Conservation (phyloP, 148 eudicot genomes). For the Cornus suecica region DNA sequence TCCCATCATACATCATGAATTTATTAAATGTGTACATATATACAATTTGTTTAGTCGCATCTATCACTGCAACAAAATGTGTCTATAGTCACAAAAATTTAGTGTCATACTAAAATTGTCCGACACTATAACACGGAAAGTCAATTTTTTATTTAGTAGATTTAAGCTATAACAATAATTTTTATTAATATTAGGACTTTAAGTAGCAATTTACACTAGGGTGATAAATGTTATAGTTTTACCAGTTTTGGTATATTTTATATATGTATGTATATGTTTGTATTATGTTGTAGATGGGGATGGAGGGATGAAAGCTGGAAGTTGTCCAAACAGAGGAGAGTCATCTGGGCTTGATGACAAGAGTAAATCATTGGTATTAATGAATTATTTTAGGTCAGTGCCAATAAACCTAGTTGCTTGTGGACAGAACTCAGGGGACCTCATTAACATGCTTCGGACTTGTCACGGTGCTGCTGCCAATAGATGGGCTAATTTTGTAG, state of each 20-base stretch:
- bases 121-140: no score
- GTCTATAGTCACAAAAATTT: no score
- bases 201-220: no score
- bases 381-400: slow-evolving; percentile 48
- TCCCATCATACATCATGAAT: not conserved
- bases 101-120: no score
- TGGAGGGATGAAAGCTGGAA: slow-evolving; percentile 60
- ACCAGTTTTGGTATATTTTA: not conserved
- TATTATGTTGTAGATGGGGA: slow-evolving; percentile 58
- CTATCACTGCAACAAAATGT: no score
- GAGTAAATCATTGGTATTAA: slow-evolving; percentile 57
- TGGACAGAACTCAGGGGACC: slow-evolving; percentile 46
- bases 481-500: slow-evolving; percentile 82
- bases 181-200: no score
- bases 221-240: no score
- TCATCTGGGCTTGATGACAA: slow-evolving; percentile 49
- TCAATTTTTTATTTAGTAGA: no score
- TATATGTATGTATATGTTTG: not conserved
- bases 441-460: slow-evolving; percentile 45
- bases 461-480: slow-evolving; percentile 54
- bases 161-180: no score
- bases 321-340: slow-evolving; percentile 56
- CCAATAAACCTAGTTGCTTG: slow-evolving; percentile 50
- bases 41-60: no score
- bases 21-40: no score